A percentile compares a stretch with the other conserved stretches of the same genome.
These are phyloP conservation scores for Glonium stellatum DNA, from an alignment of 495 filamentous ascomycete genomes.

Conservation along the genomic window DNA sequence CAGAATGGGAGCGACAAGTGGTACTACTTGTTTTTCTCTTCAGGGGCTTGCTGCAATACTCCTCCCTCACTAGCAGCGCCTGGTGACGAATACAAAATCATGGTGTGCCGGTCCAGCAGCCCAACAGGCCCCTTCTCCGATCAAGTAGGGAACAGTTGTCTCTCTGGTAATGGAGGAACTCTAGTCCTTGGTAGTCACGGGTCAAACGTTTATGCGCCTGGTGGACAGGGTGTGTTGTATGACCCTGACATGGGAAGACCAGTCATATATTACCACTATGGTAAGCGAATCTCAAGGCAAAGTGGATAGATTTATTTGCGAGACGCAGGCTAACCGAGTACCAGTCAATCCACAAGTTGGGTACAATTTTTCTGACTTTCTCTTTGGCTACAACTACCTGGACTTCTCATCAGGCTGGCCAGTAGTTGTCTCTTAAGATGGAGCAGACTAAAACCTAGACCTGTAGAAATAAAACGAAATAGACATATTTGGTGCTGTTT, in stretches of 20 bases:
- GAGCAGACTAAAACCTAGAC: neutral
- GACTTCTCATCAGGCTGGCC: neutral
- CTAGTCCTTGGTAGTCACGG: neutral
- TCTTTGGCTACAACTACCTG: neutral
- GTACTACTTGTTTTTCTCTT: slow-evolving; percentile 63
- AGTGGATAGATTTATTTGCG: too few species aligned
- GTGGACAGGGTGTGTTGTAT: slow-evolving; percentile 4
- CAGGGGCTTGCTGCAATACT: slow-evolving; percentile 54
- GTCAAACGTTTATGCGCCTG: neutral
- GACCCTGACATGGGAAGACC: neutral
- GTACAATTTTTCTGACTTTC: neutral
- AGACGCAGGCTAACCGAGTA: neutral
- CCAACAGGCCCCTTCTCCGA: neutral
- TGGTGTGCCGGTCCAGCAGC: slow-evolving; percentile 49
- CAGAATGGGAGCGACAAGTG: slow-evolving; percentile 1
- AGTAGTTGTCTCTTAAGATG: neutral
- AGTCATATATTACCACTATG: slow-evolving; percentile 6
- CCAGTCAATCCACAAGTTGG: neutral
- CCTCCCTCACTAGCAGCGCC: slow-evolving; percentile 40
- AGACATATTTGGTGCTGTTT: too few species aligned
- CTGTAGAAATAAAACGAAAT: too few species aligned
- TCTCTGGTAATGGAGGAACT: neutral
- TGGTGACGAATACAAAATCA: slow-evolving; percentile 60
- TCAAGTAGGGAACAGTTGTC: neutral
- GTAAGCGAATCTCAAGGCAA: neutral